phyloP scores from a whole-genome alignment of 768 basidiomycete species.

The Lyophyllum atratum region DNA sequence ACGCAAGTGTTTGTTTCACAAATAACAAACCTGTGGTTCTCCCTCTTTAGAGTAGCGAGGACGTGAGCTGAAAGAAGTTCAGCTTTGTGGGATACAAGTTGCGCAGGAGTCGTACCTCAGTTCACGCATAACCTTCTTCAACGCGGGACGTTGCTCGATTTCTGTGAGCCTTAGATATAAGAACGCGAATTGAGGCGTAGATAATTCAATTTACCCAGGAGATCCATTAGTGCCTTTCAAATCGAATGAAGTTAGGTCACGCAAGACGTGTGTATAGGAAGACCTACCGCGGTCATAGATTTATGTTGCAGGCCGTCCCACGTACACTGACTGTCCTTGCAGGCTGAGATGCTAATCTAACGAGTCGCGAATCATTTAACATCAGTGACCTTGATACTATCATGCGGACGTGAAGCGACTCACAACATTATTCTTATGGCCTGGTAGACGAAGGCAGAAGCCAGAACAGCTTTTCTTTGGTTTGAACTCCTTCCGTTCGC shows the following conservation, averaged over 20 bases:
- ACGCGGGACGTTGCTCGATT: not conserved
- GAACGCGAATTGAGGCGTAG: not conserved
- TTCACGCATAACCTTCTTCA: not conserved
- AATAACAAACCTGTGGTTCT: too few relatives aligned
- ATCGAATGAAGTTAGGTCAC: not conserved
- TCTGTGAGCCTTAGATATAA: not conserved
- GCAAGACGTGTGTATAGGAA: not conserved
- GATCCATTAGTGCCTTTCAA: not conserved
- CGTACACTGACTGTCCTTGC: constrained; percentile 1
- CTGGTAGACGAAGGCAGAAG: not conserved
- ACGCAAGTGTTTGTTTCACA: too few relatives aligned
- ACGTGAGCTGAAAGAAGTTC: not conserved
- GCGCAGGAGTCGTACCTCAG: not conserved
- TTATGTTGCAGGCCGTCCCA: not conserved
- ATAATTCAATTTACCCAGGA: not conserved
- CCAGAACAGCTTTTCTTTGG: not conserved
- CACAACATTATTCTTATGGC: not conserved
- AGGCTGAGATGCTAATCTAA: constrained; percentile 2
- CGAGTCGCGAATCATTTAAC: too few relatives aligned
- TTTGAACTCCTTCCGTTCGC: not conserved
- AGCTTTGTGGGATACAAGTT: too few relatives aligned
- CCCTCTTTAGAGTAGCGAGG: too few relatives aligned
- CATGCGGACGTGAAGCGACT: not conserved
- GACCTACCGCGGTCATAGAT: constrained; percentile 3
- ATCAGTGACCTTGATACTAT: not conserved